A percentile compares a stretch with the other conserved stretches of the same genome.
These are phyloP conservation scores for Blakeslea trispora DNA, from an alignment of 371 early-diverging fungal genomes.

Conservation along the genomic window DNA sequence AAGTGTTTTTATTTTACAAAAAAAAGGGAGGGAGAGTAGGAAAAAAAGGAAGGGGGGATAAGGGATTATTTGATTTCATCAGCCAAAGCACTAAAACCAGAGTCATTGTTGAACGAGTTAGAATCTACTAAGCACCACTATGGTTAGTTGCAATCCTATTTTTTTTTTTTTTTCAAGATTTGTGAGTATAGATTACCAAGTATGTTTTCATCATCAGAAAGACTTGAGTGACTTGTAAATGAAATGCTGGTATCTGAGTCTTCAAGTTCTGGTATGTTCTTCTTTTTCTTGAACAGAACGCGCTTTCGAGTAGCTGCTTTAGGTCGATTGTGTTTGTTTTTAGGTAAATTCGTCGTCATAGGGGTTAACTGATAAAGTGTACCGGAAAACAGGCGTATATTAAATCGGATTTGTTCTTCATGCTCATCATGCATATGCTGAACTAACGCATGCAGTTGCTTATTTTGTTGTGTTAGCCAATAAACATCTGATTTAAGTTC, in stretches of 20 bases:
- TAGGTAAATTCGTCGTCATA: not conserved
- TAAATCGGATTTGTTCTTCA: not conserved
- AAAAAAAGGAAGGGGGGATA: no score
- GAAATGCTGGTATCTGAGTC: conserved; percentile 9
- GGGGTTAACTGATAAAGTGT: not conserved
- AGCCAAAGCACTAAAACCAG: conserved; percentile 12
- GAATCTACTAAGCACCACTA: not conserved
- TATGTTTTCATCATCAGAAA: conserved; percentile 4
- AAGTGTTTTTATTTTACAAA: no score
- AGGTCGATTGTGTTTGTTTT: not conserved
- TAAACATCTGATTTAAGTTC: conserved; percentile 37
- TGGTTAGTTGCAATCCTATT: no score
- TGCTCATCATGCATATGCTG: conserved; percentile 9
- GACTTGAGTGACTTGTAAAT: conserved; percentile 10
- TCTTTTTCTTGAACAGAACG: not conserved
- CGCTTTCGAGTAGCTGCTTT: not conserved
- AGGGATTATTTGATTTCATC: conserved; percentile 10
- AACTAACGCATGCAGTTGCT: conserved; percentile 13
- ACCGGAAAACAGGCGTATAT: not conserved
- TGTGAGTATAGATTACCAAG: not conserved
- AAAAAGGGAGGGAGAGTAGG: no score
- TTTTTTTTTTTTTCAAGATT: no score
- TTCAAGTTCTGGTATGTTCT: not conserved
- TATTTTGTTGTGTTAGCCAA: conserved; percentile 38
- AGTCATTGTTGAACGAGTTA: conserved; percentile 6